A percentile compares a stretch with the other conserved stretches of the same genome.
These are phyloP conservation scores for Camelina laxa DNA, from an alignment of 345 rosid species.

Conservation along the genomic window DNA sequence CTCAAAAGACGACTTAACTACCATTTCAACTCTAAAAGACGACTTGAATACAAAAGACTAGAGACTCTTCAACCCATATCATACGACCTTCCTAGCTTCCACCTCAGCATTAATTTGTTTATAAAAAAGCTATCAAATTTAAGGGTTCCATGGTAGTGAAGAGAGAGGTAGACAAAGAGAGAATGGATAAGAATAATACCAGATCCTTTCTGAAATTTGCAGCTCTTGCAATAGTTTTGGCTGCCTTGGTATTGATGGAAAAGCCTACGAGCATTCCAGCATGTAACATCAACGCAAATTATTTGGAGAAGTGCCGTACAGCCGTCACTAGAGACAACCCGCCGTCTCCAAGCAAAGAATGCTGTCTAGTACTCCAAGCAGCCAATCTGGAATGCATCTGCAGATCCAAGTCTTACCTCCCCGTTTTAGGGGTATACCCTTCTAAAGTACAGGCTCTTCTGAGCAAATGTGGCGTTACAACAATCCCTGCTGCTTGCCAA, in stretches of 20 bases:
- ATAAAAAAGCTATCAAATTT: constrained; percentile 2
- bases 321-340: constrained; percentile 51
- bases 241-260: not conserved
- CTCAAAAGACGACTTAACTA: too few species aligned
- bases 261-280: constrained; percentile 11
- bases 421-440: constrained; percentile 45
- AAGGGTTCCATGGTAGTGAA: constrained; percentile 10
- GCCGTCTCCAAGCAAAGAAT: constrained; percentile 42
- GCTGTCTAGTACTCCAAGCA: constrained; percentile 43
- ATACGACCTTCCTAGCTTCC: not conserved
- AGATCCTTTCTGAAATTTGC: constrained; percentile 22
- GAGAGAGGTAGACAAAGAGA: not conserved
- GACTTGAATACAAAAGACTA: constrained; percentile 22
- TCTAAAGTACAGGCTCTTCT: constrained; percentile 47
- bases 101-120: not conserved
- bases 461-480: constrained; percentile 43
- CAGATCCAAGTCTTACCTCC: constrained; percentile 44
- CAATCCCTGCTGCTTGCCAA: constrained; percentile 46
- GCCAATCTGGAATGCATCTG: constrained; percentile 55
- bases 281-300: constrained; percentile 43
- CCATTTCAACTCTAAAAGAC: constrained; percentile 2
- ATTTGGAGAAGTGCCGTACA: constrained; percentile 45
- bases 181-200: constrained; percentile 5
- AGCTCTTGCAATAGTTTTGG: constrained; percentile 23
- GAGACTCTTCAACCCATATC: constrained; percentile 30